Base-by-base conservation (phyloP, 805 yeast species). In the Blastobotrys chiropterorum region DNA sequence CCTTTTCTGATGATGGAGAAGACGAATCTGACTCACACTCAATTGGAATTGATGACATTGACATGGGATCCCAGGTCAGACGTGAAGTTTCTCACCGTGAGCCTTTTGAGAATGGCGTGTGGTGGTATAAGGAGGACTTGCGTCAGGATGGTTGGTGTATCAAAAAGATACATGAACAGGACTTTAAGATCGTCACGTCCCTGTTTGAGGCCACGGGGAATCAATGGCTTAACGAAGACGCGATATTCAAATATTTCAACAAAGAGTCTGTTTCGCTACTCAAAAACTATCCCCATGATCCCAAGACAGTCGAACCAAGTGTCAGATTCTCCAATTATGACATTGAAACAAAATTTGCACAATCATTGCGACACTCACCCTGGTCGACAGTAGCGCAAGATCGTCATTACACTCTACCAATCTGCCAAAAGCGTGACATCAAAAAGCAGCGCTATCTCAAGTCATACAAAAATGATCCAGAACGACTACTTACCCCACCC, bases 121-220 rank as follows among this genome's bases (percentile, higher is more conserved):
- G 59, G 56, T 13, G 43, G 13, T 52, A 44, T 30, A 46, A 49
- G n/a, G 55, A 53, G 21, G 31, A 53, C 8, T 50, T 79, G 21
- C 67, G 67, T 6, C 82, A 77, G 45, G 76, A 73, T 51, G 79
- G 75, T 30, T 83, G 88, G 87, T 74, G 83, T 0, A 65, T 74
- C 4, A 69, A 67, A 46, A 70, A 70, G 8, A 62, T 82, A 1
- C 63, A 66, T 17, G 62, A 69, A 1, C 56, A 56, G 3, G 70
- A 63, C 50, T 82, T 83, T 67, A 70, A 73, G 51, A 66, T 67
- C n/a, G 87, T 82, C 3, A 62, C 67, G 38, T 71, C 78, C 3
- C 54, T 81, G 1, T 61, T 67, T n/a, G 75, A 74, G 11, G 67
- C 80, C 48, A 68, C 73, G 1, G 85, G 84, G 1, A 79, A 81